Evolutionary conservation across 2,329 filamentous ascomycete species (phyloP).

Genomic region (Neobulgaria alba): DNA sequence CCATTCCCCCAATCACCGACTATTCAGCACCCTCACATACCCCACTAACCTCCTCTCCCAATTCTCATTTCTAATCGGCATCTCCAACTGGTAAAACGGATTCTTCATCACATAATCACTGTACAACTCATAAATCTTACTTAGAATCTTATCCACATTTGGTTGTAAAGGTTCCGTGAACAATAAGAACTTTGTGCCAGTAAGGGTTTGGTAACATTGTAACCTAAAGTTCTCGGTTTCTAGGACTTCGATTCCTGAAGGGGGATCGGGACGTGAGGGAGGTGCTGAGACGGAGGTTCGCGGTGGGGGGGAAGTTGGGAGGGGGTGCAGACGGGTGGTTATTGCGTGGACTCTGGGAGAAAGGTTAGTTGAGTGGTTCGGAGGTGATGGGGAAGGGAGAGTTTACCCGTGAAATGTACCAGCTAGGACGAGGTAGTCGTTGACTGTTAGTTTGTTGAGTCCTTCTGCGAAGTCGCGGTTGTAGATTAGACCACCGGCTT

Average conservation of each 20-base stretch:
- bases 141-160: conserved; percentile 77
- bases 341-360: conserved; percentile 56
- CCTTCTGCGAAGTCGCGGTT: conserved; percentile 86
- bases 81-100: conserved; percentile 95
- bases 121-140: conserved; percentile 88
- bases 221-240: conserved; percentile 92
- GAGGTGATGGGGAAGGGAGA: conserved; percentile 20
- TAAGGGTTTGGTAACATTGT: conserved; percentile 92
- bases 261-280: conserved; percentile 50
- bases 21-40: conserved; percentile 69
- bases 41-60: conserved; percentile 81
- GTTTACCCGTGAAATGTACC: conserved; percentile 89
- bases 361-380: conserved; percentile 6
- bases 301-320: conserved; percentile 34
- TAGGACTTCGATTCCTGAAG: conserved; percentile 81
- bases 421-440: conserved; percentile 93
- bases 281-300: conserved; percentile 42
- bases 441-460: conserved; percentile 81
- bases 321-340: conserved; percentile 52
- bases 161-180: conserved; percentile 71
- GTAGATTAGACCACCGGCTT: conserved; percentile 93
- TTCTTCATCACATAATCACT: conserved; percentile 99
- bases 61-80: conserved; percentile 91
- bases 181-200: conserved; percentile 89
- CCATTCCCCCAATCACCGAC: conserved; percentile 22